phyloP scores from a whole-genome alignment of 2,329 filamentous ascomycete genomes.

The Fusarium sacchari region DNA sequence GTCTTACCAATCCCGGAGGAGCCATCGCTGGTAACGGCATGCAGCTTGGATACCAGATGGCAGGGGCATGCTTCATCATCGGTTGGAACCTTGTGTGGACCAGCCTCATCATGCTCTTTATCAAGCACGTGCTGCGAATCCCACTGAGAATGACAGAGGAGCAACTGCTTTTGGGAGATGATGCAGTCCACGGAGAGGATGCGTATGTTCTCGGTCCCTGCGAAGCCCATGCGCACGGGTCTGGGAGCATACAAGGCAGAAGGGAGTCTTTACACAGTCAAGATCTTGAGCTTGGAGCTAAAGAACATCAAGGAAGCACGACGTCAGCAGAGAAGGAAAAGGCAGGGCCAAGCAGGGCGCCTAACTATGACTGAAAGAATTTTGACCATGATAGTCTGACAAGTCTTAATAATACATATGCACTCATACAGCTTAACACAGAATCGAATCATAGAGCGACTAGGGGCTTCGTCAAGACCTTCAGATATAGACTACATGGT shows the following conservation, averaged over 20 bases:
- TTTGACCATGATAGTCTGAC: too few relatives aligned
- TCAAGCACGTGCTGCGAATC: neutral
- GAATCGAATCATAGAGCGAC: rapidly evolving
- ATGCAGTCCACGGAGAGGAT: neutral
- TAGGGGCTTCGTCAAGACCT: neutral
- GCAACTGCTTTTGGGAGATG: neutral
- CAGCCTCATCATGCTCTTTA: neutral
- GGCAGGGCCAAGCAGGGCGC: neutral
- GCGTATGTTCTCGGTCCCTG: neutral
- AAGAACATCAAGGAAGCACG: neutral
- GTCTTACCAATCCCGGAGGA: neutral
- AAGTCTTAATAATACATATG: neutral
- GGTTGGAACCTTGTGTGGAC: neutral
- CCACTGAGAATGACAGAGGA: neutral
- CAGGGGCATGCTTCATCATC: neutral
- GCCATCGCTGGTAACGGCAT: neutral
- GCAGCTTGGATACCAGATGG: neutral
- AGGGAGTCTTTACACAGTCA: neutral
- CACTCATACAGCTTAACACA: neutral
- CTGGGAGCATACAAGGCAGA: neutral
- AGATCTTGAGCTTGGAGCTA: neutral
- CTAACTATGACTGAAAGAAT: neutral
- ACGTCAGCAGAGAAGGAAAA: neutral
- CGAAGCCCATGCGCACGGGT: neutral
- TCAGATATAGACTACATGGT: neutral